Base-by-base conservation (phyloP, 208 protist genomes). In the Leishmania guyanensis region DNA sequence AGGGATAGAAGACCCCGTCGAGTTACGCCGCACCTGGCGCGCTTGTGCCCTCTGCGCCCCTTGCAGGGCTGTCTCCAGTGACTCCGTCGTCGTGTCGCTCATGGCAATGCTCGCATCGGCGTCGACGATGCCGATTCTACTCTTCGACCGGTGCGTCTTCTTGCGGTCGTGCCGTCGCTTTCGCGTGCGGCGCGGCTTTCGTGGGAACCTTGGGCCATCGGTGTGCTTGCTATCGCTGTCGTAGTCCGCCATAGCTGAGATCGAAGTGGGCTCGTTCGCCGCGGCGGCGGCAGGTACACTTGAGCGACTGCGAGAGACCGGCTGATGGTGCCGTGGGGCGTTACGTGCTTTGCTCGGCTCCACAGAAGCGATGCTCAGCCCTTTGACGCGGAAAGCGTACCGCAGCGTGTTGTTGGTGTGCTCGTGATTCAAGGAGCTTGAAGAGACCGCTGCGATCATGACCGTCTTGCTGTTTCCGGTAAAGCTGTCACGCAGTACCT, bases 381-480 rank as follows among this genome's bases (percentile, higher is more conserved):
- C 93, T 66, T 97, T 95, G 22, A 97, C 93, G 36, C 93, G 93
- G 79, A 97, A 97, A n/a, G 98, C 98, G 84, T 99, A 99, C 22
- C 98, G 94, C 36, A 99, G 89, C n/a, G 99, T 99, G 90, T 99
- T 99, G 54, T 99, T 88, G 14, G 97, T 99, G 88, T 99, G 96
- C 85, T 99, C 99, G 73, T 88, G 92, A 48, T 93, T 96, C 5
- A 77, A 58, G 20, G 88, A 91, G 79, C 87, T 94, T 12, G 98
- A 97, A 2, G 97, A 96, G 22, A 99, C 89, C 54, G 92, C 98
- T 36, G 97, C 98, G 82, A 99, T 98, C 97, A 99, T 99, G 33
- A 98, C 89, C 14, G 97, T 99, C 43, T 93, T 92, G 83, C 94
- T 97, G 77, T 99, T 98, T 12, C 98, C 98, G 1, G 94, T 93